Evolutionary conservation across 179 eudicot species (phyloP).

Genomic region (Patellifolia procumbens): DNA sequence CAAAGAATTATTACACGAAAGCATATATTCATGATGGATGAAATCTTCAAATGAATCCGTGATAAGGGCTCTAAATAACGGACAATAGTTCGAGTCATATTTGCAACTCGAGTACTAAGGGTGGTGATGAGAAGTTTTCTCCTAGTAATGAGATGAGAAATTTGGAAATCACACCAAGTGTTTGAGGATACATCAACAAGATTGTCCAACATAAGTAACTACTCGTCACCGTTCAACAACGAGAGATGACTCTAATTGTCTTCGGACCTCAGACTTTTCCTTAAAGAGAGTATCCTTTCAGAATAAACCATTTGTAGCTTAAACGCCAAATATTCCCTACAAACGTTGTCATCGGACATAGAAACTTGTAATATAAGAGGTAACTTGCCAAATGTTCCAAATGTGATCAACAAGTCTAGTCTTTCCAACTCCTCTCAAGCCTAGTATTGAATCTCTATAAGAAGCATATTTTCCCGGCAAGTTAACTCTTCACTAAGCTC

Average conservation of each 20-base stretch:
- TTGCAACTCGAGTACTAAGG: not conserved
- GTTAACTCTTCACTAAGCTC: too few relatives aligned
- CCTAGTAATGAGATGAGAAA: not conserved
- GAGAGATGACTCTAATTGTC: not conserved
- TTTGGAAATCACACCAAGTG: not conserved
- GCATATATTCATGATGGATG: not conserved
- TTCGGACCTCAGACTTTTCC: not conserved
- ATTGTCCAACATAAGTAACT: not conserved
- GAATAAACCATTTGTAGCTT: not conserved
- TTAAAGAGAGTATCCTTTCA: not conserved
- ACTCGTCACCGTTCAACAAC: not conserved
- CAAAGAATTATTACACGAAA: not conserved
- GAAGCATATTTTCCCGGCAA: too few relatives aligned
- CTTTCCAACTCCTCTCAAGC: not conserved
- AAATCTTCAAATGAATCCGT: not conserved
- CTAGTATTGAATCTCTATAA: not conserved
- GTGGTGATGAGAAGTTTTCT: constrained; percentile 4
- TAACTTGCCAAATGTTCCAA: not conserved
- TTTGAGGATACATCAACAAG: not conserved
- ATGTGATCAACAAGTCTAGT: not conserved
- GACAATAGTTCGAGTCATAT: not conserved
- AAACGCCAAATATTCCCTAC: not conserved
- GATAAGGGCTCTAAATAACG: not conserved
- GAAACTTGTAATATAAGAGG: not conserved
- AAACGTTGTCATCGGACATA: not conserved